Percentiles rank a stretch among this genome's conserved stretches.
These are phyloP conservation scores for Fusarium chaquense DNA, from an alignment of 2,329 filamentous ascomycete genomes.

Conservation along the genomic window DNA sequence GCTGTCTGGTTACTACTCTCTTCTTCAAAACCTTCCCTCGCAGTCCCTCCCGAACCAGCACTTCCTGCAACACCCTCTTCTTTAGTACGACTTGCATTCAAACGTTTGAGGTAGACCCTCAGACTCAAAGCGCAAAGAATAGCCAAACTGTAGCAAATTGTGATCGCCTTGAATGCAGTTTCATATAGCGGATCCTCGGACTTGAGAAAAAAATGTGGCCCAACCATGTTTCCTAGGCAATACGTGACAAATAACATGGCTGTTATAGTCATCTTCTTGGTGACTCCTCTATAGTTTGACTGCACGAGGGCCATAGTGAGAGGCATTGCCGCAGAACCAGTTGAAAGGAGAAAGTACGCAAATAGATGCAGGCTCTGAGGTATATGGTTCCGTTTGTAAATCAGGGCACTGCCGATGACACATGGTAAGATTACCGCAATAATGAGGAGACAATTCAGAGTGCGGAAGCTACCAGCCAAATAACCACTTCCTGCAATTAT, in stretches of 20 bases:
- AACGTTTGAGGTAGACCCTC: conserved; percentile 60
- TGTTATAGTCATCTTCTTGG: conserved; percentile 71
- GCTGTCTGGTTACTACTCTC: conserved; percentile 47
- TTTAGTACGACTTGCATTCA: conserved; percentile 58
- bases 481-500: conserved; percentile 64
- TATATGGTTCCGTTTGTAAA: conserved; percentile 60
- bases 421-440: conserved; percentile 63
- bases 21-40: conserved; percentile 48
- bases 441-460: conserved; percentile 65
- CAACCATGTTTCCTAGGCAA: conserved; percentile 67
- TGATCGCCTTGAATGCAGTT: conserved; percentile 67
- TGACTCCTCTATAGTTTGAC: conserved; percentile 67
- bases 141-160: conserved; percentile 67
- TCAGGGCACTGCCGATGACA: conserved; percentile 65
- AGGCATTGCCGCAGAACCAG: conserved; percentile 66
- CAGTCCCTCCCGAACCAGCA: conserved; percentile 56
- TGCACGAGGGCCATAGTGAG: conserved; percentile 67
- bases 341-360: conserved; percentile 68
- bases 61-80: conserved; percentile 61
- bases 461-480: conserved; percentile 64
- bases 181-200: conserved; percentile 63
- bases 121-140: conserved; percentile 59
- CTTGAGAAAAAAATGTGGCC: conserved; percentile 66
- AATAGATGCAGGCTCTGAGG: conserved; percentile 62
- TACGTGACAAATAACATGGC: conserved; percentile 67